Evolutionary conservation across 768 basidiomycete genomes (phyloP), one percentile per base, ranked within the genome.

Genomic region (Coprinellus aureogranulatus): DNA sequence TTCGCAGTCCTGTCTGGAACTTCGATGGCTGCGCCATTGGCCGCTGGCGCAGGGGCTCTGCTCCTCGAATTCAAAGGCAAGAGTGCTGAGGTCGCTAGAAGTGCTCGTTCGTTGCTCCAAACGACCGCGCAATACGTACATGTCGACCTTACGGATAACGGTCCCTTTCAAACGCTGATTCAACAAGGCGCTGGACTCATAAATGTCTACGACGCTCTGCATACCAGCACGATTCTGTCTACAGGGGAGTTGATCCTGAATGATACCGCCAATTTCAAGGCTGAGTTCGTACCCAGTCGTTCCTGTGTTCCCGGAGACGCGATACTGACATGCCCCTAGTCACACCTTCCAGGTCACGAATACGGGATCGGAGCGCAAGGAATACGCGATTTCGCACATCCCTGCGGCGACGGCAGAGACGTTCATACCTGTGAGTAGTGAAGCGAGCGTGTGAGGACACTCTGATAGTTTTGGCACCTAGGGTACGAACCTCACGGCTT

Each of bases 241-340:
- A 85, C 84, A 4, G 76, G 78, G 12, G 80, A 86, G 63, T 71
- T 88, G 18, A 61, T 82, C 39, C 68, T 87, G 41, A 89, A 89
- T 60, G 87, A 88, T 65, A 88, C 86, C 2, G 76, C 81, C 6
- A 73, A 85, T 64, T 81, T 83, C 66, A 68, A 73, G 51, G 66
- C 70, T 30, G 49, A 65, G 80, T 81, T 63, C 58, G 79, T 70
- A 20, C 14, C 20, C 51, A n/a, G n/a, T n/a, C n/a, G n/a, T n/a
- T n/a, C n/a, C n/a, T n/a, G n/a, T n/a, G n/a, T n/a, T n/a, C n/a
- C n/a, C n/a, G n/a, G n/a, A n/a, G n/a, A n/a, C n/a, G n/a, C n/a
- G n/a, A n/a, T n/a, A n/a, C n/a, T n/a, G n/a, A n/a, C n/a, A n/a
- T n/a, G n/a, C n/a, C n/a, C n/a, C n/a, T n/a, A 81, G 81, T 9